A percentile compares a stretch with the other conserved stretches of the same genome.
Evolutionary conservation across 345 rosid genomes (phyloP).

Genomic region (Pelargonium nanum): DNA sequence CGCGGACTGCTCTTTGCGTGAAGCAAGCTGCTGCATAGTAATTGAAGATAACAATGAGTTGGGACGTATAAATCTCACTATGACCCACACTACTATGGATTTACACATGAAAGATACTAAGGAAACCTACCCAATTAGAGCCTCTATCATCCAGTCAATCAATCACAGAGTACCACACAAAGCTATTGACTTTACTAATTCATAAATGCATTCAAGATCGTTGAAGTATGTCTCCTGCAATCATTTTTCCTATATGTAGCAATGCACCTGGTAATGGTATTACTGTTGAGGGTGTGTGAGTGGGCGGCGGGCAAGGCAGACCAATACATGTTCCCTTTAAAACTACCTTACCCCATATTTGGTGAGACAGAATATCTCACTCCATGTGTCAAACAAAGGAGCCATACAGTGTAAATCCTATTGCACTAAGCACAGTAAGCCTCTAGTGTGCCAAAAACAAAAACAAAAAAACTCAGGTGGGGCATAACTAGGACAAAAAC

Average conservation of each 20-base stretch:
- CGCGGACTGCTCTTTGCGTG: slow-evolving; percentile 90
- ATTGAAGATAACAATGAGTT: background rate
- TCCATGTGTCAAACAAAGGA: background rate
- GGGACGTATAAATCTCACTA: background rate
- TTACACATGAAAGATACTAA: no score
- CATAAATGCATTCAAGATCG: background rate
- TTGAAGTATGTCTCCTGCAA: no score
- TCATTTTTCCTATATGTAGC: no score
- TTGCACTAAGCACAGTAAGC: no score
- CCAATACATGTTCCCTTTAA: background rate
- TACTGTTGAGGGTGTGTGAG: background rate
- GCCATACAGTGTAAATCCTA: background rate
- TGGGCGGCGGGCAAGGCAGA: background rate
- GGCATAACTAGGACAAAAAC: background rate
- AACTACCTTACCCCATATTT: background rate
- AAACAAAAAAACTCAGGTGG: background rate
- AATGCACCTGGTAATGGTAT: background rate
- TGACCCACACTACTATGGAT: no score
- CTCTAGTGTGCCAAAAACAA: no score
- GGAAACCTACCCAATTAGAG: background rate
- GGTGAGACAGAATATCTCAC: background rate
- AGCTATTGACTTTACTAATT: background rate
- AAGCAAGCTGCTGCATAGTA: slow-evolving; percentile 56
- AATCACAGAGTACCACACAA: background rate
- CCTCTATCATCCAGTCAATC: background rate